Evolutionary conservation across 2,329 filamentous ascomycete species (phyloP).

Genomic region (Aspergillus ochraceoroseus): DNA sequence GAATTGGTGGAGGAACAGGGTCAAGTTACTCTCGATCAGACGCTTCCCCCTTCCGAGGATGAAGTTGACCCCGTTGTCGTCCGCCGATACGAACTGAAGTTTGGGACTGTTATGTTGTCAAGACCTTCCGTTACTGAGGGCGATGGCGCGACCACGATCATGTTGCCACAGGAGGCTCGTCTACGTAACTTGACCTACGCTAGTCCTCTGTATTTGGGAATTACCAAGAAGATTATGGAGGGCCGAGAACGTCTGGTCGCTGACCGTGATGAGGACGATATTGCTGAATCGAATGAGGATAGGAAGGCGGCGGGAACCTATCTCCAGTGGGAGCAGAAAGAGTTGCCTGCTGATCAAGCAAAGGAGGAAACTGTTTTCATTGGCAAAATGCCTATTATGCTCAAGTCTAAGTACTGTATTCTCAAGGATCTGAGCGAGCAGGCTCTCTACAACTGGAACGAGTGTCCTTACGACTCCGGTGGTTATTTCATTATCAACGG

Average conservation of each 20-base stretch:
- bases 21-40: constrained; percentile 87
- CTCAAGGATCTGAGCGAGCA: constrained; percentile 78
- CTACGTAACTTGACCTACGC: constrained; percentile 94
- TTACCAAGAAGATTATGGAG: constrained; percentile 77
- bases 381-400: constrained; percentile 94
- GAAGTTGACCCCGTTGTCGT: constrained; percentile 73
- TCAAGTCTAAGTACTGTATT: constrained; percentile 94
- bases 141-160: constrained; percentile 77
- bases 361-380: constrained; percentile 77
- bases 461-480: constrained; percentile 96
- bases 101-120: constrained; percentile 82
- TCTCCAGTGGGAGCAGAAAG: constrained; percentile 47
- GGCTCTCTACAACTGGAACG: constrained; percentile 83
- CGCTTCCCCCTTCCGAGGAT: constrained; percentile 68
- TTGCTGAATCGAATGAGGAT: constrained; percentile 50
- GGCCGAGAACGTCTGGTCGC: constrained; percentile 72
- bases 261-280: constrained; percentile 58
- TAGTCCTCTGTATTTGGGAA: constrained; percentile 81
- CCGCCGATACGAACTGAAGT: constrained; percentile 90
- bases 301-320: constrained; percentile 44
- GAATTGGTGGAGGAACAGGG: constrained; percentile 91
- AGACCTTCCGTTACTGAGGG: constrained; percentile 88
- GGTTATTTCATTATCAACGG: constrained; percentile 99
- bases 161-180: constrained; percentile 91
- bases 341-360: constrained; percentile 47